Base-by-base conservation (phyloP, 1,284 basidiomycete genomes). In the Takashimella tepidaria region DNA sequence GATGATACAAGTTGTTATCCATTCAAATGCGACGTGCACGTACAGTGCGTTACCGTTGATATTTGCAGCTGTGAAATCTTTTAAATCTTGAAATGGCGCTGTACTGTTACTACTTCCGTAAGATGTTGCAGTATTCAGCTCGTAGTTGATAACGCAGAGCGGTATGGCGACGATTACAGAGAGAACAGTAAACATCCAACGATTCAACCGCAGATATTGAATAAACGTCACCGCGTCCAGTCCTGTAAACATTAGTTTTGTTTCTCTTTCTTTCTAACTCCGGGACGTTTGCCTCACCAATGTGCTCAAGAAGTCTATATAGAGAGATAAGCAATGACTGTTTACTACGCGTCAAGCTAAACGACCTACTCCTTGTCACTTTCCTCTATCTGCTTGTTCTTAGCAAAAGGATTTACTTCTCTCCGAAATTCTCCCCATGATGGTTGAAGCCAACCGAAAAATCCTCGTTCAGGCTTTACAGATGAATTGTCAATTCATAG, bases 141-240 rank as follows among this genome's bases (percentile, higher is more conserved):
- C 58, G 58, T 67, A 67, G 42, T 70, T 68, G 26, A 56, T 56
- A 22, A 58, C 40, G 23, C 54, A 31, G 3, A 67, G 57, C 19
- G 67, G 61, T 1, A 64, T 16, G 5, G 60, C 58, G 2, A 62
- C 63, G 5, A 66, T 45, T 10, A 67, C 12, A 4, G 63, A 53
- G 21, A 69, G 62, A 10, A 51, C 20, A 19, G 58, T 40, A 54
- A 70, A 72, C 41, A 89, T 78, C 79, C 82, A 84, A 23, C 92
- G 85, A 67, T 88, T 82, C 76, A 98, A 84, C 55, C 90, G 86
- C 37, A 87, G 81, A 70, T 96, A 96, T 23, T 92, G 87, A 23
- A 98, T 82, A 74, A 89, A 98, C 12, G 88, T 82, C 49, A 92
- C 86, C 0, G 92, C 93, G 70, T 98, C 95, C 20, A 97, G 82